Evolutionary conservation across 2,329 filamentous ascomycete genomes (phyloP), one percentile per base, ranked within the genome.

Genomic region (Alternaria infectoria): DNA sequence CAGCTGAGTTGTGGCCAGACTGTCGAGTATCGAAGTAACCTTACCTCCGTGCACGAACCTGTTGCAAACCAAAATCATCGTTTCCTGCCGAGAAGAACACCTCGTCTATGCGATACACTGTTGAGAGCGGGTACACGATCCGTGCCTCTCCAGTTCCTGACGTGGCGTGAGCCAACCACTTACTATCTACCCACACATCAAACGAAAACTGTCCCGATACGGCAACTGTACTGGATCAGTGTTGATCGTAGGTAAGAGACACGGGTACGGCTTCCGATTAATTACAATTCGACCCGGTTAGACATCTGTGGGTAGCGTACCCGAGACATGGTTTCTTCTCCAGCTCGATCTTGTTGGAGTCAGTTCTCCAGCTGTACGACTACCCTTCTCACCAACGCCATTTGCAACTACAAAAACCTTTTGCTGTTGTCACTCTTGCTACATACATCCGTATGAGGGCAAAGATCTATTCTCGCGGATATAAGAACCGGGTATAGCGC

Each of bases 261-360:
- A 58, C 59, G 65, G 65, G 59, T 67, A 60, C 65, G 49, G 30
- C 40, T 54, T 32, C 60, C 60, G 50, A 55, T 43, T 55, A 62
- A 25, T 59, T 21, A 19, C 43, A 25, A 50, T 11, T 26, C 57
- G 12, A 26, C 12, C 17, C 15, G 7, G n/a, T 40, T 40, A 40
- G 36, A 40, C 36, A 40, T 40, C 36, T 40, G n/a, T 40, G 40
- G 57, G 28, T 47, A 59, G 21, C 19, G 19, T 59, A 46, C 28
- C 57, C 28, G 43, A 25, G 28, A 30, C 28, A 17, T 19, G 45
- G 50, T 36, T 32, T 13, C 26, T 40, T 55, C 19, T 52, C 13
- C 19, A 52, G 49, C n/a, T 52, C 36, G 9, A 17, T 3, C n/a
- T 40, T 10, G 8, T 8, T 17, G 3, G n/a, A 40, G 13, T 52